Conservation (phyloP, 2,329 filamentous ascomycete species). For the Acephala macrosclerotiorum region DNA sequence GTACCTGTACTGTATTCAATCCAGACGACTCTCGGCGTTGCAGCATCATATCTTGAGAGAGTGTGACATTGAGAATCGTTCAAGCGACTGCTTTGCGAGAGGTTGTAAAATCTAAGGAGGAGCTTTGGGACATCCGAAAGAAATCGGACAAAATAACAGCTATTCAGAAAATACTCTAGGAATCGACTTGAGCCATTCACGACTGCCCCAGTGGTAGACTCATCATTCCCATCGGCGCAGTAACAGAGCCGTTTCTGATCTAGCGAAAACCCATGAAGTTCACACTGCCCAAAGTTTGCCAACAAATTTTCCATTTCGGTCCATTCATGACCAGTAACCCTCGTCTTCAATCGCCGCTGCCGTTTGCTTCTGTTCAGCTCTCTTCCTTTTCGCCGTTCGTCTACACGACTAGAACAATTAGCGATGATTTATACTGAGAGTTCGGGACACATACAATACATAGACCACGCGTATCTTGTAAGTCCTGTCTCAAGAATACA, state of each 20-base stretch:
- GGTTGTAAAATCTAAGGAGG: too few species aligned
- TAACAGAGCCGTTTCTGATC: background rate
- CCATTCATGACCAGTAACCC: conserved; percentile 34
- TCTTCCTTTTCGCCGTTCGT: conserved; percentile 23
- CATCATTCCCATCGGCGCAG: background rate
- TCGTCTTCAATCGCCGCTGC: conserved; percentile 29
- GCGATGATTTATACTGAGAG: conserved; percentile 5
- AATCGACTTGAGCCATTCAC: background rate
- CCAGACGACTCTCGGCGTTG: too few species aligned
- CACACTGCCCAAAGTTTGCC: background rate
- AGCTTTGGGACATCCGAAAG: too few species aligned
- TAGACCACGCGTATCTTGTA: conserved; percentile 31
- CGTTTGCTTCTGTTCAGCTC: conserved; percentile 13
- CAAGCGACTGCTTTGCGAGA: too few species aligned
- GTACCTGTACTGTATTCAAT: too few species aligned
- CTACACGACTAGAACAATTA: conserved; percentile 31
- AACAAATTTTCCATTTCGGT: background rate
- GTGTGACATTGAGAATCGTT: too few species aligned
- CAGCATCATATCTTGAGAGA: too few species aligned
- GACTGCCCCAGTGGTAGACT: background rate
- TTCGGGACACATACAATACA: conserved; percentile 30
- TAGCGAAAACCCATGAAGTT: background rate
- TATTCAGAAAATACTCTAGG: background rate
- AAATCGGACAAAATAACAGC: too few species aligned
- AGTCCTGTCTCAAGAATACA: conserved; percentile 38